Percentiles rank a stretch among this genome's conserved stretches.
phyloP scores from a whole-genome alignment of 2,329 filamentous ascomycete genomes.

The Hypoxylon sp. region DNA sequence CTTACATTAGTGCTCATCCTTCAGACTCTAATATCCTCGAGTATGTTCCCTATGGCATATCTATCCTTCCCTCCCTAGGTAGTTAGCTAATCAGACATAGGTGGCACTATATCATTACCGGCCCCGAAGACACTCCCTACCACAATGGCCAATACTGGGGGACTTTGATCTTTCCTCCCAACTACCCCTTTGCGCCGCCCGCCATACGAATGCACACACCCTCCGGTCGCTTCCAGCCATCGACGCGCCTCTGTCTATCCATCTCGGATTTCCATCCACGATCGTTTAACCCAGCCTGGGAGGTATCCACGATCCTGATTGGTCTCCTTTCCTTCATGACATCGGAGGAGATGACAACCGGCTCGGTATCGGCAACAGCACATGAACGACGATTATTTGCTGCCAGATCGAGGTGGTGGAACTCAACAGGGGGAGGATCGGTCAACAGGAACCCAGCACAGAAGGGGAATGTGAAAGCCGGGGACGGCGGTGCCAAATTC shows the following conservation, averaged over 20 bases:
- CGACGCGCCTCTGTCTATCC: slow-evolving; percentile 88
- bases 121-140: slow-evolving; percentile 93
- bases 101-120: slow-evolving; percentile 96
- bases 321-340: slow-evolving; percentile 98
- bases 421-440: slow-evolving; percentile 88
- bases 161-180: slow-evolving; percentile 90
- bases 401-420: slow-evolving; percentile 89
- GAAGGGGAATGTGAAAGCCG: slow-evolving; percentile 86
- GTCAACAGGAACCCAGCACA: slow-evolving; percentile 62
- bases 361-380: slow-evolving; percentile 79
- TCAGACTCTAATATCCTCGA: slow-evolving; percentile 93
- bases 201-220: slow-evolving; percentile 99
- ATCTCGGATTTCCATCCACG: slow-evolving; percentile 99
- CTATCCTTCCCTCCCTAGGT: no score
- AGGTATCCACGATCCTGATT: slow-evolving; percentile 94
- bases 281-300: slow-evolving; percentile 98
- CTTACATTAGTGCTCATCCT: slow-evolving; percentile 88
- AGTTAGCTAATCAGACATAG: slow-evolving; percentile 51
- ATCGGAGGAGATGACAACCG: slow-evolving; percentile 97
- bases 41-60: slow-evolving; percentile 54
- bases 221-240: slow-evolving; percentile 92
- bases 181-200: slow-evolving; percentile 96
- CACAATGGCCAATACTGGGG: slow-evolving; percentile 98
- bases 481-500: slow-evolving; percentile 93
- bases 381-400: slow-evolving; percentile 82